phyloP scores from a whole-genome alignment of 176 grass and related monocot species.

The Bolboschoenus planiculmis region DNA sequence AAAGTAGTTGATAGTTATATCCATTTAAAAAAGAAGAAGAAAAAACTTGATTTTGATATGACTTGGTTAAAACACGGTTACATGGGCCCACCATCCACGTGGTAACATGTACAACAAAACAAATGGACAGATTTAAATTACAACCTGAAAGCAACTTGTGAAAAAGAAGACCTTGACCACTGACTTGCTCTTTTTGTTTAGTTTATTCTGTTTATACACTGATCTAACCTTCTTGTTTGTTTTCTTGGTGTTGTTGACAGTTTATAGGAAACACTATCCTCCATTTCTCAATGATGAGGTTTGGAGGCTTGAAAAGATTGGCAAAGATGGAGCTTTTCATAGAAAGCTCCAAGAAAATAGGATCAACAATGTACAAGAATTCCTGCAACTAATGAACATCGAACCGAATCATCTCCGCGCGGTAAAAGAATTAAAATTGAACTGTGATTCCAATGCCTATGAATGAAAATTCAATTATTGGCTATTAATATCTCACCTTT shows the following conservation, averaged over 20 bases:
- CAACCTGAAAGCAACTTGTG: background rate
- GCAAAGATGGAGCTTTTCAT: slow-evolving; percentile 68
- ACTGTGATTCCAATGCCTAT: too few relatives aligned
- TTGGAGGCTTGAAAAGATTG: slow-evolving; percentile 79
- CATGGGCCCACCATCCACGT: slow-evolving; percentile 1
- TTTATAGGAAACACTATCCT: slow-evolving; percentile 85
- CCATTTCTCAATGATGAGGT: slow-evolving; percentile 58
- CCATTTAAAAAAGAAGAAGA: background rate
- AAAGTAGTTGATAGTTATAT: background rate
- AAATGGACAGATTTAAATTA: background rate
- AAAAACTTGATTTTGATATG: background rate
- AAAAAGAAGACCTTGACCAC: background rate
- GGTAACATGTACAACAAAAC: background rate
- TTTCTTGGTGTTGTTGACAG: slow-evolving; percentile 26
- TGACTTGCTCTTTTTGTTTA: background rate
- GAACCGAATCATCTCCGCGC: slow-evolving; percentile 32
- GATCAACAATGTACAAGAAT: slow-evolving; percentile 52
- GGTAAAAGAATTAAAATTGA: slow-evolving; percentile 17
- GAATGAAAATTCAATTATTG: background rate
- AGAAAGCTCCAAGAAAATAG: slow-evolving; percentile 16
- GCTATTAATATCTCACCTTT: slow-evolving; percentile 2
- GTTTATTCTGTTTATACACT: background rate
- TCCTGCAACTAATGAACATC: slow-evolving; percentile 34
- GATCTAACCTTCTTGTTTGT: background rate
- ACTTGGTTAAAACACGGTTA: background rate